Percentiles rank a stretch among this genome's conserved stretches.
These are phyloP conservation scores for Aspergillus wentii DNA, from an alignment of 495 filamentous ascomycete species.

Conservation along the genomic window DNA sequence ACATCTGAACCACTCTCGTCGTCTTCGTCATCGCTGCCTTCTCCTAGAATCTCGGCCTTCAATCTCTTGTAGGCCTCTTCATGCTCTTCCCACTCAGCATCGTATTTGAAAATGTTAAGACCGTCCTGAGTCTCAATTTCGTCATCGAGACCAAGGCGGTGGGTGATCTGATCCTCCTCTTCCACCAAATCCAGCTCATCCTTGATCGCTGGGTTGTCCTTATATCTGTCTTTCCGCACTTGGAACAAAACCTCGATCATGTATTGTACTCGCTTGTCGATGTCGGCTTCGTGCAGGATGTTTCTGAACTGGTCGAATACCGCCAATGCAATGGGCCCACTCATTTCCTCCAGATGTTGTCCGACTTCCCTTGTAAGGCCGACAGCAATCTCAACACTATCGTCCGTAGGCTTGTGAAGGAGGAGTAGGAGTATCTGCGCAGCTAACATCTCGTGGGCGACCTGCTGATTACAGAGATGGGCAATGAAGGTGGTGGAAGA, in stretches of 20 bases:
- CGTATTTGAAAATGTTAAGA: constrained; percentile 93
- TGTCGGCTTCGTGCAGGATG: constrained; percentile 91
- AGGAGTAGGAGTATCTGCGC: constrained; percentile 87
- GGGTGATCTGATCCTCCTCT: constrained; percentile 96
- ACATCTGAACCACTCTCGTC: constrained; percentile 67
- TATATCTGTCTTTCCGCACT: constrained; percentile 92
- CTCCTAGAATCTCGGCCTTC: constrained; percentile 90
- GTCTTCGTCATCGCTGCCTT: constrained; percentile 75
- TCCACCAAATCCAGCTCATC: constrained; percentile 94
- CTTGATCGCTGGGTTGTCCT: constrained; percentile 84
- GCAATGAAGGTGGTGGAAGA: constrained; percentile 91
- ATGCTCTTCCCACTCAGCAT: constrained; percentile 82
- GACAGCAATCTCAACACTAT: constrained; percentile 97
- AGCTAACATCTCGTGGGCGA: constrained; percentile 87
- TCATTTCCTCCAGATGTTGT: constrained; percentile 92
- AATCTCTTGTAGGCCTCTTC: constrained; percentile 85
- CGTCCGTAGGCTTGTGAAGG: constrained; percentile 90
- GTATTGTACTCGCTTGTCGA: constrained; percentile 95
- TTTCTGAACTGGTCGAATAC: constrained; percentile 95
- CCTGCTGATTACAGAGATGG: constrained; percentile 90
- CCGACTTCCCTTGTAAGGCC: constrained; percentile 87
- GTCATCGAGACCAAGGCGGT: constrained; percentile 71
- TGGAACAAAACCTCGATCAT: constrained; percentile 99
- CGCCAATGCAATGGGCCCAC: constrained; percentile 70
- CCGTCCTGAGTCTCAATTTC: constrained; percentile 78